Evolutionary conservation across 805 yeast species (phyloP).

Genomic region (Debaryomyces tyrocola): DNA sequence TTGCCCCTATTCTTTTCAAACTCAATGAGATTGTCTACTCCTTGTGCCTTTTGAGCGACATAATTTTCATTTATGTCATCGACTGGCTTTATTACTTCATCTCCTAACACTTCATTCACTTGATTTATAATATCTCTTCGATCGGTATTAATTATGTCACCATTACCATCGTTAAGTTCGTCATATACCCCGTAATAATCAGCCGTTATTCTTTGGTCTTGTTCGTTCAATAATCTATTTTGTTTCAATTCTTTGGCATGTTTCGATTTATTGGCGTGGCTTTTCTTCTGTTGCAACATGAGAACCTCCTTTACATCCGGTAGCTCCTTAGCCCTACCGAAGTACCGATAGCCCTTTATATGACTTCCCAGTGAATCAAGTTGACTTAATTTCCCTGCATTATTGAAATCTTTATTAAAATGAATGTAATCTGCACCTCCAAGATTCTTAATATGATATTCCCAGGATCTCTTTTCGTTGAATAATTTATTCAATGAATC

Average conservation of each 20-base stretch:
- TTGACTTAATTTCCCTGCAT: constrained; percentile 10
- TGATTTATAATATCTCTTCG: constrained; percentile 9
- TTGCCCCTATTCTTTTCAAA: constrained; percentile 27
- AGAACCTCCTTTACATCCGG: constrained; percentile 57
- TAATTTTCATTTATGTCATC: constrained; percentile 1
- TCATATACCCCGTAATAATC: constrained; percentile 47
- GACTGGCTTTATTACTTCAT: not conserved
- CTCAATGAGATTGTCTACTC: constrained; percentile 18
- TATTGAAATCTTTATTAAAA: constrained; percentile 21
- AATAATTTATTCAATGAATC: constrained; percentile 68
- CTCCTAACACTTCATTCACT: constrained; percentile 12
- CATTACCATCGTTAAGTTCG: constrained; percentile 11
- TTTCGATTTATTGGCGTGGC: constrained; percentile 21
- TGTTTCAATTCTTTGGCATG: constrained; percentile 18
- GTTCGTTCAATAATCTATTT: constrained; percentile 18
- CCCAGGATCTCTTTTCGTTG: constrained; percentile 77
- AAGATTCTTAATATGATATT: constrained; percentile 61
- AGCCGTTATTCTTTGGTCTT: constrained; percentile 25
- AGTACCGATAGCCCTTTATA: constrained; percentile 65
- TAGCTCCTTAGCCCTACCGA: constrained; percentile 79
- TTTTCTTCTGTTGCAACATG: constrained; percentile 12
- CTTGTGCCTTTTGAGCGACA: not conserved
- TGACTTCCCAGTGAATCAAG: constrained; percentile 17
- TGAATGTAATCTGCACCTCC: constrained; percentile 72
- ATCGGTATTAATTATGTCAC: not conserved